A percentile compares a stretch with the other conserved stretches of the same genome.
These are phyloP conservation scores for Xylariales sp. DNA, from an alignment of 2,329 filamentous ascomycete species.

Conservation along the genomic window DNA sequence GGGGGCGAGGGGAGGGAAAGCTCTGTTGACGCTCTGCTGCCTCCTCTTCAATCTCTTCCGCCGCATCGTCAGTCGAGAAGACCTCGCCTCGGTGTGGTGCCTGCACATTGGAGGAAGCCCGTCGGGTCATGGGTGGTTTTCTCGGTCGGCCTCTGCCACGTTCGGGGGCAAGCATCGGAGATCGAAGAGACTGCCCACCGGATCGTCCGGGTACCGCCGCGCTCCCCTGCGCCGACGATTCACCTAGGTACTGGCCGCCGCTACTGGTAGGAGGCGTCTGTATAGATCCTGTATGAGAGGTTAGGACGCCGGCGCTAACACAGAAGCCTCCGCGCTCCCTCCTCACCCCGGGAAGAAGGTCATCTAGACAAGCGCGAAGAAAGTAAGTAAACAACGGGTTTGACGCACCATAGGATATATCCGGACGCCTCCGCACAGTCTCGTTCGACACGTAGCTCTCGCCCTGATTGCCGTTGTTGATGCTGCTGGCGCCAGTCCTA, in stretches of 20 bases:
- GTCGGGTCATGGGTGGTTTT: constrained; percentile 70
- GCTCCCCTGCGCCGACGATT: constrained; percentile 21
- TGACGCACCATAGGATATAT: constrained; percentile 51
- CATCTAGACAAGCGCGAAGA: constrained; percentile 6
- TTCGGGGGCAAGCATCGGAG: constrained; percentile 42
- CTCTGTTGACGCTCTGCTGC: constrained; percentile 41
- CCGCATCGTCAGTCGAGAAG: constrained; percentile 89
- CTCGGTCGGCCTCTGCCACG: constrained; percentile 51
- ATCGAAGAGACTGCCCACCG: constrained; percentile 31
- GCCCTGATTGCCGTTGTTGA: constrained; percentile 38
- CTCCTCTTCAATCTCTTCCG: constrained; percentile 67
- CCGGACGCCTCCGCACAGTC: constrained; percentile 54
- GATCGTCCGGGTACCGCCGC: constrained; percentile 27
- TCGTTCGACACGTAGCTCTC: constrained; percentile 57
- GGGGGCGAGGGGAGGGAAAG: constrained; percentile 24
- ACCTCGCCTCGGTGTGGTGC: constrained; percentile 77
- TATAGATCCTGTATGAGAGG: constrained; percentile 16
- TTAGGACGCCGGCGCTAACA: not conserved
- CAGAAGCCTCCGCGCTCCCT: too few relatives aligned
- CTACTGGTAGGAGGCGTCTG: constrained; percentile 24
- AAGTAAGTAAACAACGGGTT: constrained; percentile 7
- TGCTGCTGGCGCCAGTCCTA: constrained; percentile 32
- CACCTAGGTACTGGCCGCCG: constrained; percentile 24
- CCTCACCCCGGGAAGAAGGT: too few relatives aligned
- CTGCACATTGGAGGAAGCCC: constrained; percentile 66